Percentiles rank a stretch among this genome's conserved stretches.
These are phyloP conservation scores for Dysphania ambrosioides DNA, from an alignment of 148 eudicot species.

Conservation along the genomic window DNA sequence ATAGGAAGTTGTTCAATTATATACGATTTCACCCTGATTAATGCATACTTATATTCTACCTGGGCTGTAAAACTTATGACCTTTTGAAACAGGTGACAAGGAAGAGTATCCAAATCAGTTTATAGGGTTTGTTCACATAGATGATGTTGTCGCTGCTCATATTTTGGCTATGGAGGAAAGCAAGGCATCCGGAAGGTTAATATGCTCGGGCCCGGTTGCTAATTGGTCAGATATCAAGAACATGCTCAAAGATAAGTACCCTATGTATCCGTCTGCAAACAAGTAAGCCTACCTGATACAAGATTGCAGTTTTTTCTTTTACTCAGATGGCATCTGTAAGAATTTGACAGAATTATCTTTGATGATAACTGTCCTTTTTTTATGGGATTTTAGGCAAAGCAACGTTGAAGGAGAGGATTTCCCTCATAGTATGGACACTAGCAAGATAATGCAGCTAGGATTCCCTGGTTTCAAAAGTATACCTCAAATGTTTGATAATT, in stretches of 20 bases:
- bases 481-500: too few species aligned
- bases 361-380: too few species aligned
- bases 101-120: constrained; percentile 55
- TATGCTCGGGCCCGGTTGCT: constrained; percentile 60
- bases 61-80: not conserved
- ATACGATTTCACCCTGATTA: not conserved
- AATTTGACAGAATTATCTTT: too few species aligned
- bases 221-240: constrained; percentile 61
- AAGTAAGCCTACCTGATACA: too few species aligned
- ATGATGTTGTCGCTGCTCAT: constrained; percentile 59
- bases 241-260: constrained; percentile 56
- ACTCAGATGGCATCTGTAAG: too few species aligned
- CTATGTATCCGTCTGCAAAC: constrained; percentile 55
- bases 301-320: too few species aligned
- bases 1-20: too few species aligned
- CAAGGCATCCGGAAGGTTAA: constrained; percentile 55
- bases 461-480: constrained; percentile 60
- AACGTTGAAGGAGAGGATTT: constrained; percentile 54
- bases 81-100: constrained; percentile 32
- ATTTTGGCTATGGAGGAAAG: constrained; percentile 66
- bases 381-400: too few species aligned
- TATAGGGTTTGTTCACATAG: constrained; percentile 65
- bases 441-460: constrained; percentile 64
- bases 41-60: not conserved
- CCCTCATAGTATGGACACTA: constrained; percentile 78